phyloP scores from a whole-genome alignment of 176 grass and related monocot genomes.

The Secale cereale region DNA sequence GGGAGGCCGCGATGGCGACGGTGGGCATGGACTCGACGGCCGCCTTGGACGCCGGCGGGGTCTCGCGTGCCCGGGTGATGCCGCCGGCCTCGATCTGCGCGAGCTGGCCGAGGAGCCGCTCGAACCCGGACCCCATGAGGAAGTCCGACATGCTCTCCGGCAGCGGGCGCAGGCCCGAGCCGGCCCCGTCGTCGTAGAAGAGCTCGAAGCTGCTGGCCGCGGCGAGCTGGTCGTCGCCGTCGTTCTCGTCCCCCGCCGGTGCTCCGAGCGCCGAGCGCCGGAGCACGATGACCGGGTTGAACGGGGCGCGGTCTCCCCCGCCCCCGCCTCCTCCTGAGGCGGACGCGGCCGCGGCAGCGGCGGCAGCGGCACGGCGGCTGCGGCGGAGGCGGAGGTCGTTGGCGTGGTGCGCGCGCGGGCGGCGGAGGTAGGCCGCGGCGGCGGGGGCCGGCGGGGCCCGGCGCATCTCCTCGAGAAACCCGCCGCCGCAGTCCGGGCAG shows the following conservation, averaged over 20 bases:
- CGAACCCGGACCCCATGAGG: constrained; percentile 94
- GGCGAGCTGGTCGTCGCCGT: background rate
- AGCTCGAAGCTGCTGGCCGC: constrained; percentile 70
- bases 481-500: constrained; percentile 75
- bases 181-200: constrained; percentile 91
- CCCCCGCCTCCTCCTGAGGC: background rate
- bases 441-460: background rate
- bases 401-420: constrained; percentile 40
- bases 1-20: constrained; percentile 40
- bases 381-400: constrained; percentile 46
- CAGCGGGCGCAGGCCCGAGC: constrained; percentile 75
- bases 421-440: constrained; percentile 12
- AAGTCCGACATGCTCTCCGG: constrained; percentile 94
- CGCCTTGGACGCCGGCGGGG: constrained; percentile 84
- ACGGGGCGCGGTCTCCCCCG: constrained; percentile 53
- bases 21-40: constrained; percentile 88
- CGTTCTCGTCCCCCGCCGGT: background rate
- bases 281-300: constrained; percentile 92
- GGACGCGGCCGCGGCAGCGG: background rate
- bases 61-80: constrained; percentile 35
- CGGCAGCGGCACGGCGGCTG: background rate
- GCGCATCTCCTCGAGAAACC: constrained; percentile 94
- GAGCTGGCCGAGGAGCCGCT: constrained; percentile 80
- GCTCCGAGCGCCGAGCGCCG: constrained; percentile 35
- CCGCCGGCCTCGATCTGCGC: constrained; percentile 80